phyloP scores from a whole-genome alignment of 2,329 filamentous ascomycete species.

The Colletotrichum sp. region DNA sequence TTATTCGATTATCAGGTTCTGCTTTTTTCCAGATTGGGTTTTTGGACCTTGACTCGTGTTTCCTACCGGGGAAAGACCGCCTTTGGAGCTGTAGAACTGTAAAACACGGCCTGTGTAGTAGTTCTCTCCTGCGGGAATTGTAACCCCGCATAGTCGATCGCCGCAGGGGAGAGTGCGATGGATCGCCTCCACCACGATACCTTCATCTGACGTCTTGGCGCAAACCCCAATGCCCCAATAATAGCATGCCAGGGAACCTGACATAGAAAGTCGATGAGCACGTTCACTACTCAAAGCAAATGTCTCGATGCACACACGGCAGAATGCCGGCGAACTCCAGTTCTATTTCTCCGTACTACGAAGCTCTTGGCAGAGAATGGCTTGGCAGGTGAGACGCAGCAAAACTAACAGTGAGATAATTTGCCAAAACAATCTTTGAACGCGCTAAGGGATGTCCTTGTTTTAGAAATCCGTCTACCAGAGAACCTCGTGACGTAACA shows the following conservation, averaged over 20 bases:
- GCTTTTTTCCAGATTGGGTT: not conserved
- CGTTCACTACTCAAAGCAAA: not conserved
- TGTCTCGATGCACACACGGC: not conserved
- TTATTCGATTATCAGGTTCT: not conserved
- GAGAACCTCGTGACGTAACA: not conserved
- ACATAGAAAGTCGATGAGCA: not conserved
- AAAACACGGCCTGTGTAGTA: not conserved
- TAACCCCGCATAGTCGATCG: not conserved
- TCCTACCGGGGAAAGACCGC: not conserved
- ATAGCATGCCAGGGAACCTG: not conserved
- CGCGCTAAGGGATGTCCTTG: not conserved
- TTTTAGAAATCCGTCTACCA: not conserved
- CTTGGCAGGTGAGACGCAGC: not conserved
- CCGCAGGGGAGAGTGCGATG: not conserved
- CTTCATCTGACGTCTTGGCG: not conserved
- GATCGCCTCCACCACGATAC: not conserved
- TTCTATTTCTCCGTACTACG: not conserved
- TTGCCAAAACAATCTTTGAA: not conserved
- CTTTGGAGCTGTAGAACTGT: not conserved
- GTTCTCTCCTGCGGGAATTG: not conserved
- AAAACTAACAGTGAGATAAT: not conserved
- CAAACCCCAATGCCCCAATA: not conserved
- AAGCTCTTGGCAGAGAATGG: not conserved
- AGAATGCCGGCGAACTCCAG: not conserved
- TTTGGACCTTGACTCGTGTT: not conserved